These are phyloP conservation scores for Talaromyces sp. DNA, from an alignment of 2,329 filamentous ascomycete species.

Conservation along the genomic window DNA sequence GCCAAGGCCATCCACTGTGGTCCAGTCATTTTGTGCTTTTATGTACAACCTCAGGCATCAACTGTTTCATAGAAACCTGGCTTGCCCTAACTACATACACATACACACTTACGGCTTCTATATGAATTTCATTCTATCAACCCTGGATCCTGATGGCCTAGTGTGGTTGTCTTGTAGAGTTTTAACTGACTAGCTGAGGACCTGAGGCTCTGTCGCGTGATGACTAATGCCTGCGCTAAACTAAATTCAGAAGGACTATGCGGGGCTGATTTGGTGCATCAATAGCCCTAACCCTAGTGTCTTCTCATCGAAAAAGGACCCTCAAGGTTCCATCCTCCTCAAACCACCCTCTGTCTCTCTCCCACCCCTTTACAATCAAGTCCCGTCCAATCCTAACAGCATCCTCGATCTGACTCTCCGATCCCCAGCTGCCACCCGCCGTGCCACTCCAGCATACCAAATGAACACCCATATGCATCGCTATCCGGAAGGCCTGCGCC, in stretches of 20 bases:
- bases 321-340: background rate
- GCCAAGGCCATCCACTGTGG: background rate
- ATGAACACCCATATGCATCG: conserved; percentile 14
- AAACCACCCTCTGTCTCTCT: conserved; percentile 11
- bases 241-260: no score
- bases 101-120: no score
- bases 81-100: no score
- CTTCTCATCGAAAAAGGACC: background rate
- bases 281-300: background rate
- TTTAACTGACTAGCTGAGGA: no score
- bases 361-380: conserved; percentile 7
- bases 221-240: no score
- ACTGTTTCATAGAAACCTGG: background rate
- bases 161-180: no score
- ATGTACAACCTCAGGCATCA: background rate
- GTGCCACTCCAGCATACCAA: conserved; percentile 12
- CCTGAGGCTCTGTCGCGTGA: no score
- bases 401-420: background rate
- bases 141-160: no score
- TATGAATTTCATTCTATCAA: no score
- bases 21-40: background rate
- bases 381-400: conserved; percentile 7
- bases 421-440: conserved; percentile 1
- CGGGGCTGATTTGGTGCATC: background rate
- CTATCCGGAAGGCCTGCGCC: conserved; percentile 2